Percentiles rank a stretch among this genome's conserved stretches.
phyloP scores from a whole-genome alignment of 371 early-diverging fungal genomes.

The Massospora cicadina region DNA sequence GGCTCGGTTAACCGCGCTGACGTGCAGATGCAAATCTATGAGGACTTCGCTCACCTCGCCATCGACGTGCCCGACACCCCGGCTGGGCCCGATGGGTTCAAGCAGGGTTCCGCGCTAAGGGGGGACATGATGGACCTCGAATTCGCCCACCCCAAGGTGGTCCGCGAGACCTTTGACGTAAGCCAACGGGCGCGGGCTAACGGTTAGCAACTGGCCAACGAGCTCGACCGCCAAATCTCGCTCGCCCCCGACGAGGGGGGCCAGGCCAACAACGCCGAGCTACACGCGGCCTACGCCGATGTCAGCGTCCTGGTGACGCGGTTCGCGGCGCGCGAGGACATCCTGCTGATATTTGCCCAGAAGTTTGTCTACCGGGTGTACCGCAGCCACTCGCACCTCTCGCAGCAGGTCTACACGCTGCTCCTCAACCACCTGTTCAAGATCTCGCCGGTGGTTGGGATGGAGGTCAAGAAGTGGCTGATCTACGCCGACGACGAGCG shows the following conservation, averaged over 20 bases:
- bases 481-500: conserved; percentile 89
- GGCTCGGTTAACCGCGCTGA: conserved; percentile 38
- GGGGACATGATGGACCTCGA: background rate
- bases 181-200: background rate
- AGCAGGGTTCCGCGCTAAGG: background rate
- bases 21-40: conserved; percentile 49
- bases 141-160: background rate
- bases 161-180: background rate
- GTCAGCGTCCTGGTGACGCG: background rate
- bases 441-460: conserved; percentile 47
- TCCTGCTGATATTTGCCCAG: conserved; percentile 63
- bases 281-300: background rate
- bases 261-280: background rate
- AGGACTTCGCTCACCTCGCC: conserved; percentile 29
- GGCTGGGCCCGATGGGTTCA: background rate
- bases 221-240: conserved; percentile 50
- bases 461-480: conserved; percentile 79
- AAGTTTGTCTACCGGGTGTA: conserved; percentile 48
- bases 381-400: conserved; percentile 17
- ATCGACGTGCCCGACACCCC: conserved; percentile 1
- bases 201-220: conserved; percentile 34
- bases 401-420: conserved; percentile 62
- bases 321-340: conserved; percentile 28
- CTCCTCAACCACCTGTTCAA: conserved; percentile 68
- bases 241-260: conserved; percentile 25